Evolutionary conservation across 1,284 basidiomycete species (phyloP), one percentile per base, ranked within the genome.

Genomic region (Moniliophthora roreri): DNA sequence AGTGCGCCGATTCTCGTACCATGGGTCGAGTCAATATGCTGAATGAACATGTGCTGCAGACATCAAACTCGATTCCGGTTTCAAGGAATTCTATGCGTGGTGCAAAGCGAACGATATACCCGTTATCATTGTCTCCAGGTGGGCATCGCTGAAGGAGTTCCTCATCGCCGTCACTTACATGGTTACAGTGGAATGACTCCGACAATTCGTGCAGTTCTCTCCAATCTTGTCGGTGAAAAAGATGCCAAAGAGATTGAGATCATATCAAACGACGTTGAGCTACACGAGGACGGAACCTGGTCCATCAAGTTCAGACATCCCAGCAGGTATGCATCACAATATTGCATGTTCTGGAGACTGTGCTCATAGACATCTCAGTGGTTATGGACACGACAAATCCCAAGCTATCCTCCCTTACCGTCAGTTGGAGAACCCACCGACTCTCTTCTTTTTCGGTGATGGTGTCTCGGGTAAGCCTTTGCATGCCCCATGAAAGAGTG

Each of bases 381-480:
- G 82, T 1, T 97, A 83, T 63, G 95, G 95, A 1, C 95, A 98
- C 67, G 95, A 98, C 75, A 97, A 97, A 74, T 92, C 89, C 15
- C 87, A 87, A 62, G 89, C 93, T 11, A 96, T 97, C 62, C 74
- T 94, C 34, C 93, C 92, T 0, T 98, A 97, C 73, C 77, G 85
- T 20, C 71, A 78, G 28, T 78, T 95, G 38, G 66, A 78, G 2
- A 68, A 84, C 53, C 84, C 85, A 13, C 95, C 95, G 2, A 87
- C 82, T 0, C 75, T 95, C 15, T 95, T 97, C 73, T 97, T 96
- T 81, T 95, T 95, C 61, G 95, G 95, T 0, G 95, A 98, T 66
- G 95, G 95, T 42, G 95, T 96, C 51, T 93, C 90, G 55, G 91
- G 91, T 89, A 53, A 45, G 80, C 68, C 35, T 61, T 58, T 36